A percentile compares a stretch with the other conserved stretches of the same genome.
Evolutionary conservation across 441 rosid genomes (phyloP).

Genomic region (Biscutella laevigata): DNA sequence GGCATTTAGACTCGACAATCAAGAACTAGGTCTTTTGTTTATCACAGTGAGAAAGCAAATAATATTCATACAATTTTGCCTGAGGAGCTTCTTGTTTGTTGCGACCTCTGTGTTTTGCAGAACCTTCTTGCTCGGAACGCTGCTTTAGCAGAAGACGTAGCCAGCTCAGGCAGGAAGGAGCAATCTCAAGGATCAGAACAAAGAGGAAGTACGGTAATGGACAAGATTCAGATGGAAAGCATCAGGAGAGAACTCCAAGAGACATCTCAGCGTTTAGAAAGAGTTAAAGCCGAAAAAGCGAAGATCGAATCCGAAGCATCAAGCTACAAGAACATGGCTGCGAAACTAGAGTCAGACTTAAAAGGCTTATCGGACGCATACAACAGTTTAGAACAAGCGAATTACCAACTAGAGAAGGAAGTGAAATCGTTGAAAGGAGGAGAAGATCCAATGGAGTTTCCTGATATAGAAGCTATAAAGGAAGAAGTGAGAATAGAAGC

Average conservation of each 20-base stretch:
- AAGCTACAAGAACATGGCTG: slow-evolving; percentile 57
- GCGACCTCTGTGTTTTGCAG: slow-evolving; percentile 27
- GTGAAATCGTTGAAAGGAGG: slow-evolving; percentile 61
- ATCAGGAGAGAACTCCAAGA: slow-evolving; percentile 78
- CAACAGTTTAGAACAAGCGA: slow-evolving; percentile 75
- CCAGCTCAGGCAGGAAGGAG: slow-evolving; percentile 52
- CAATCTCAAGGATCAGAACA: slow-evolving; percentile 45
- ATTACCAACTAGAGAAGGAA: slow-evolving; percentile 70
- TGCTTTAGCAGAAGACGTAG: slow-evolving; percentile 78
- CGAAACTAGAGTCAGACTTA: slow-evolving; percentile 76
- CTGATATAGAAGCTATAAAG: slow-evolving; percentile 54
- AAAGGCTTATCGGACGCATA: slow-evolving; percentile 83
- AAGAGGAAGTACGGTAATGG: slow-evolving; percentile 43
- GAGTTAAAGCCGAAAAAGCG: slow-evolving; percentile 58
- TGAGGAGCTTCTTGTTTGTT: background rate
- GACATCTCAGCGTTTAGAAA: slow-evolving; percentile 63
- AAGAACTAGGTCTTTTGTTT: background rate
- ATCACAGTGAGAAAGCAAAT: background rate
- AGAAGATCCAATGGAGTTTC: slow-evolving; percentile 30
- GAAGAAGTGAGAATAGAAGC: slow-evolving; percentile 93
- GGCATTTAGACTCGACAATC: background rate
- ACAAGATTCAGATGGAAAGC: slow-evolving; percentile 64
- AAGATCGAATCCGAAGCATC: slow-evolving; percentile 63
- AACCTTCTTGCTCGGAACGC: slow-evolving; percentile 81
- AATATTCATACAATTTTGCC: background rate